Evolutionary conservation across 352 stramenopile genomes (phyloP), one percentile per base, ranked within the genome.

Genomic region (Globisporangium sylvaticum): DNA sequence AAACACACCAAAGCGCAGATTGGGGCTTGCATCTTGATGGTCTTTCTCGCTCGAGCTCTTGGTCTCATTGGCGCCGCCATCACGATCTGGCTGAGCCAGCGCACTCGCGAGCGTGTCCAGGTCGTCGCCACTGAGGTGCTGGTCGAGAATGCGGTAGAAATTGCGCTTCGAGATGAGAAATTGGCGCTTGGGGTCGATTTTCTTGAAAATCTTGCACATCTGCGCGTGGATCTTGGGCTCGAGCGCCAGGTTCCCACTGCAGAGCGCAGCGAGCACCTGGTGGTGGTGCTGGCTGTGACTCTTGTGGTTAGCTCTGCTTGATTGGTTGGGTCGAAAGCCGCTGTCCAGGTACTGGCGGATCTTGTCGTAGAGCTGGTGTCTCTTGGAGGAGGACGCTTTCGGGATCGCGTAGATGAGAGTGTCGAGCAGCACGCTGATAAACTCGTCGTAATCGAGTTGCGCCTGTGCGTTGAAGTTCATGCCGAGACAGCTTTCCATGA

Each of bases 401-500:
- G 71, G 69, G 2, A 73, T 62, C 15, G 76, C 77, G 58, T 88
- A 90, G 24, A 88, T 70, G 22, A 90, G 68, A 53, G 89, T 78
- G 32, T 90, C 82, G 8, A 84, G 68, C 27, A 90, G 59, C 20
- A 86, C 77, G 29, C 78, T 67, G 0, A 84, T 60, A 27, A 89
- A 78, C 29, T 88, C 79, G 10, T 64, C 74, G 62, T 84, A 80
- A 53, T 88, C 80, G 10, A 91, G 34, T 27, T 80, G 77, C 7
- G 72, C 80, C 20, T 84, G 73, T 1, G 69, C 48, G 54, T 88
- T 81, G 24, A 89, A 88, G 20, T 77, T 88, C 69, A 91, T 80
- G 8, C 83, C 83, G 32, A 91, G 64, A 60, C 83, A 91, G 0
- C 84, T 69, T 50, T 91, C 79, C 53, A 88, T 78, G 12, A 91